Evolutionary conservation across 2,329 filamentous ascomycete genomes (phyloP).

Genomic region (Ceratocystis huliohia): DNA sequence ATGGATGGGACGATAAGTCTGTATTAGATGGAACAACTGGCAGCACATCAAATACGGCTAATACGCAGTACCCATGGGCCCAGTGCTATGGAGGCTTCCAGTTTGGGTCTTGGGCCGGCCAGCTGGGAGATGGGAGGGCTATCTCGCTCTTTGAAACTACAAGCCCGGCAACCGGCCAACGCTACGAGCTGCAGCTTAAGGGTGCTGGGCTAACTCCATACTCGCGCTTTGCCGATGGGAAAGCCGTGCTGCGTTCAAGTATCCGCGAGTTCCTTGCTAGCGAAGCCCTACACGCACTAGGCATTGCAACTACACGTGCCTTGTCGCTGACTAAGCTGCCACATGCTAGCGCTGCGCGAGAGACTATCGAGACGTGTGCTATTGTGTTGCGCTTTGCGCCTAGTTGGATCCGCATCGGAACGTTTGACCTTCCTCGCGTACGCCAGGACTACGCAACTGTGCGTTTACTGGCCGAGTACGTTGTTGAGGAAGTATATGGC

Average conservation of each 20-base stretch:
- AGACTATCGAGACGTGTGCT: conserved; percentile 75
- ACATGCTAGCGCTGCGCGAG: conserved; percentile 58
- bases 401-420: conserved; percentile 86
- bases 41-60: not conserved
- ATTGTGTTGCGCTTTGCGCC: conserved; percentile 88
- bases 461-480: conserved; percentile 63
- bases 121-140: conserved; percentile 85
- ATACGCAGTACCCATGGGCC: conserved; percentile 68
- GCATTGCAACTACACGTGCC: conserved; percentile 76
- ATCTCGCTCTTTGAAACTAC: conserved; percentile 88
- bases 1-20: conserved; percentile 60
- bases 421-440: conserved; percentile 79
- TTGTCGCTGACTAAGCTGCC: conserved; percentile 69
- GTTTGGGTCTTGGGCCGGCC: conserved; percentile 84
- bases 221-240: conserved; percentile 89
- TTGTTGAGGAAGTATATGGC: conserved; percentile 74
- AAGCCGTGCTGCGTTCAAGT: conserved; percentile 81
- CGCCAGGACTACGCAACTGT: conserved; percentile 66
- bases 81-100: conserved; percentile 88
- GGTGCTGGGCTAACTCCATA: conserved; percentile 90
- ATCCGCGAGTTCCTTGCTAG: conserved; percentile 91
- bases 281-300: conserved; percentile 73
- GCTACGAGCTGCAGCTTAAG: conserved; percentile 89
- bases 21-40: conserved; percentile 41
- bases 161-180: conserved; percentile 54